Conservation (phyloP, 2,329 filamentous ascomycete species). For the Neonectria punicea region DNA sequence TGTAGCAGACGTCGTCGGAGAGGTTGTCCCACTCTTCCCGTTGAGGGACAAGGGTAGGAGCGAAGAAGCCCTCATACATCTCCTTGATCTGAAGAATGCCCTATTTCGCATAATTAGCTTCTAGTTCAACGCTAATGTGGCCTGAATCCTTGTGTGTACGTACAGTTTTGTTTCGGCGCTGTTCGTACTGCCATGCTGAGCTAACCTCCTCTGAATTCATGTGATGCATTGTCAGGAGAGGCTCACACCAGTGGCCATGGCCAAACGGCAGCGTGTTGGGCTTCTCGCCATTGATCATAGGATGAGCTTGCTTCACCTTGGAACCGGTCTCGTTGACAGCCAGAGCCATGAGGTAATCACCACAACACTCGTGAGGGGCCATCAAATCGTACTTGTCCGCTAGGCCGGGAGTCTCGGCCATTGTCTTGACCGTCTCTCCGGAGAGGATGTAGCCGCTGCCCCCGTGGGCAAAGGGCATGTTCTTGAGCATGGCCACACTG, state of each 20-base stretch:
- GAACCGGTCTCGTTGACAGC: constrained; percentile 57
- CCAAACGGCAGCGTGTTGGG: constrained; percentile 61
- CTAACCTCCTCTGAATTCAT: constrained; percentile 63
- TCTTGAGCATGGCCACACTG: constrained; percentile 58
- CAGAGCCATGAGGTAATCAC: constrained; percentile 62
- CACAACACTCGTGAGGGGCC: constrained; percentile 59
- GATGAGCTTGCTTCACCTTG: constrained; percentile 57
- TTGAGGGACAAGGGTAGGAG: constrained; percentile 52
- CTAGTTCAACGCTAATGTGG: not conserved
- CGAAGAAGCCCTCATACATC: constrained; percentile 61
- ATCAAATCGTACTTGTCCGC: constrained; percentile 58
- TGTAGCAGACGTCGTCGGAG: constrained; percentile 59
- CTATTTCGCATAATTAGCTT: constrained; percentile 43
- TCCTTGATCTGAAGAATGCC: constrained; percentile 58
- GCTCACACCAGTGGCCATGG: constrained; percentile 64
- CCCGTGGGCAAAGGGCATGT: constrained; percentile 64
- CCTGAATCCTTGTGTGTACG: constrained; percentile 29
- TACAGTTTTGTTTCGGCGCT: constrained; percentile 57
- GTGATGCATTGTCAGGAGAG: constrained; percentile 67
- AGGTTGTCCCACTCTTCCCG: constrained; percentile 65
- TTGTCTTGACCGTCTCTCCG: constrained; percentile 60
- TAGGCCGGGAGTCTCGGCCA: constrained; percentile 57
- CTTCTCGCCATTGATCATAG: constrained; percentile 67
- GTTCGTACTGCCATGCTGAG: constrained; percentile 63
- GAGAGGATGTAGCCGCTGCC: constrained; percentile 68